Percentiles rank a stretch among this genome's conserved stretches.
Evolutionary conservation across 495 filamentous ascomycete species (phyloP).

Genomic region (Clavariopsis aquatica): DNA sequence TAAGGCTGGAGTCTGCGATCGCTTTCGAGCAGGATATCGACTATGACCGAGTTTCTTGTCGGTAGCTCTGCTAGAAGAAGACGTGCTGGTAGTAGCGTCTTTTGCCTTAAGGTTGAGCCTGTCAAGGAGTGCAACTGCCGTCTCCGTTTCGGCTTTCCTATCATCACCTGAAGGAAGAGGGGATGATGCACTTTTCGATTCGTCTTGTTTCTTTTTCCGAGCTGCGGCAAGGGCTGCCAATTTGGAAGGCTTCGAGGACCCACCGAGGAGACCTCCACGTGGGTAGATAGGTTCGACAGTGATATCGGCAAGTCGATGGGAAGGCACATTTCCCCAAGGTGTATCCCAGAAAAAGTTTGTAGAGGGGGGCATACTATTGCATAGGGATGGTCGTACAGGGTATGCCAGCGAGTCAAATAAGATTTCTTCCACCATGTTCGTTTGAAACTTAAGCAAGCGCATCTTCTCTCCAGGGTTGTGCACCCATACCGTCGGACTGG

Average conservation of each 20-base stretch:
- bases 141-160: conserved; percentile 22
- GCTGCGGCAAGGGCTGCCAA: conserved; percentile 86
- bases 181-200: conserved; percentile 52
- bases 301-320: conserved; percentile 64
- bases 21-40: conserved; percentile 31
- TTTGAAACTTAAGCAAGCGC: neutral
- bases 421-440: conserved; percentile 37
- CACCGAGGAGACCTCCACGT: conserved; percentile 70
- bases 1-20: conserved; percentile 35
- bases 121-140: conserved; percentile 41
- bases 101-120: conserved; percentile 33
- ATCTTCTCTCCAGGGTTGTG: neutral
- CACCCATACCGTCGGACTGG: neutral
- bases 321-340: conserved; percentile 81
- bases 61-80: neutral
- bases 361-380: conserved; percentile 38
- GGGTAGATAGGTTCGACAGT: conserved; percentile 64
- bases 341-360: conserved; percentile 76
- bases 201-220: conserved; percentile 79
- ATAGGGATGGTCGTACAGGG: neutral
- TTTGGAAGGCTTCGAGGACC: conserved; percentile 81
- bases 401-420: conserved; percentile 9
- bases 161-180: conserved; percentile 20
- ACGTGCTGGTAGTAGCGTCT: neutral
- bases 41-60: neutral